Base-by-base conservation (phyloP, 139 green algal species). In the Asterochloris sp. region DNA sequence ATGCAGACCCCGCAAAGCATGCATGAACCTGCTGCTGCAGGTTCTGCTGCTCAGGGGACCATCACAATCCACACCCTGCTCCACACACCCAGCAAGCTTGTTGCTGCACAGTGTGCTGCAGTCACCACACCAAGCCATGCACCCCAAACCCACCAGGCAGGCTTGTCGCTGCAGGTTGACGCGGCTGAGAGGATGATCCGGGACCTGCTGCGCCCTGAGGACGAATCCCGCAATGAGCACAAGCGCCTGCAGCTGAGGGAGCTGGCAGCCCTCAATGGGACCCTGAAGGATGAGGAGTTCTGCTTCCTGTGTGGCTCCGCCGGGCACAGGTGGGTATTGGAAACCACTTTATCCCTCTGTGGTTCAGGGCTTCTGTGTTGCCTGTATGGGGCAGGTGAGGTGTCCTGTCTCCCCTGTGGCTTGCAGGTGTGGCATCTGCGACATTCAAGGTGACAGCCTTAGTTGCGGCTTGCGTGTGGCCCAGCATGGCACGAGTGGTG, bases 161-260 rank as follows among this genome's bases (percentile, higher is more conserved):
- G 38, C 64, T 76, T 67, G 74, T 26, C n/a, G 11, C 64, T 69
- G 74, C 75, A 89, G 84, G 87, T 96, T 21, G 89, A 93, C 62
- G 81, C 82, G 16, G 94, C 94, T 16, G 89, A 83, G 17, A 86
- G 87, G 21, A 94, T 98, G 96, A 89, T 98, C 1, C 69, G 95
- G 83, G 91, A 95, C 76, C 91, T 98, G 78, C 86, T 98, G 66
- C 76, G 91, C 74, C 95, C 95, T 16, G 80, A 93, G 69, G 95
- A 98, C 80, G 96, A 99, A 74, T 91, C 92, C 62, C 84, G 90
- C 74, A 97, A 97, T 78, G 94, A 98, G 86, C 93, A 98, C 88
- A 99, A 99, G 90, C 89, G 93, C 26, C 77, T 96, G 87, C 84
- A 96, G 89, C 88, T 99, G 83, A 85, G 95, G 10, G 96, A 99